Evolutionary conservation across 2,329 filamentous ascomycete species (phyloP).

Genomic region (Rhytidhysteron rufulum): DNA sequence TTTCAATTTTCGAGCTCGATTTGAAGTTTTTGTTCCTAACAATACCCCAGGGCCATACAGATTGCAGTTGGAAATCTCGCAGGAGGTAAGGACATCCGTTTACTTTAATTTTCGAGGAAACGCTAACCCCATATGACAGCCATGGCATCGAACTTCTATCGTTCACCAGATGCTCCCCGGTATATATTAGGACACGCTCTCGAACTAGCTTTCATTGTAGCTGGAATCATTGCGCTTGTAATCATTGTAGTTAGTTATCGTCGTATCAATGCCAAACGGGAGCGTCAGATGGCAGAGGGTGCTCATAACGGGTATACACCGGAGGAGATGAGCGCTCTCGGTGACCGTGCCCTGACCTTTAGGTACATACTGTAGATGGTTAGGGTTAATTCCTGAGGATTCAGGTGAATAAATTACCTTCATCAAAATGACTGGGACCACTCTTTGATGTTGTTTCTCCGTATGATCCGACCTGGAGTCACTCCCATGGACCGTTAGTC

Average conservation of each 20-base stretch:
- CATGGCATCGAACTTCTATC: conserved; percentile 71
- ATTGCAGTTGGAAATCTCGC: conserved; percentile 48
- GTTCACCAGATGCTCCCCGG: conserved; percentile 45
- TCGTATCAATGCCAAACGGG: conserved; percentile 56
- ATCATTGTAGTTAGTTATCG: conserved; percentile 51
- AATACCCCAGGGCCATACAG: conserved; percentile 47
- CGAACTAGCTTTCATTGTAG: conserved; percentile 48
- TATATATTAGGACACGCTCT: conserved; percentile 51
- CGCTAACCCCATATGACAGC: conserved; percentile 35
- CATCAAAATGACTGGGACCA: too few relatives aligned
- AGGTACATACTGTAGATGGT: conserved; percentile 58
- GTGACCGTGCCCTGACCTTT: conserved; percentile 61
- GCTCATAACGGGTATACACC: conserved; percentile 40
- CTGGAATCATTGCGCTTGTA: conserved; percentile 44
- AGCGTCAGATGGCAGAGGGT: conserved; percentile 30
- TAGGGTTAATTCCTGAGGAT: too few relatives aligned
- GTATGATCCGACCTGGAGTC: too few relatives aligned
- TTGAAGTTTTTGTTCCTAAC: too few relatives aligned
- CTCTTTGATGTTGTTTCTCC: too few relatives aligned
- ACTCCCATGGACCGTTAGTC: conserved; percentile 62
- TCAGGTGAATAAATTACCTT: too few relatives aligned
- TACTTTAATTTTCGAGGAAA: not conserved
- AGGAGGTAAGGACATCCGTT: conserved; percentile 15
- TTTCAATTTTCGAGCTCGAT: too few relatives aligned
- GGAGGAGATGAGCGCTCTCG: conserved; percentile 55